A percentile compares a stretch with the other conserved stretches of the same genome.
These are phyloP conservation scores for Clarireedia hainanense DNA, from an alignment of 2,329 filamentous ascomycete genomes.

Conservation along the genomic window DNA sequence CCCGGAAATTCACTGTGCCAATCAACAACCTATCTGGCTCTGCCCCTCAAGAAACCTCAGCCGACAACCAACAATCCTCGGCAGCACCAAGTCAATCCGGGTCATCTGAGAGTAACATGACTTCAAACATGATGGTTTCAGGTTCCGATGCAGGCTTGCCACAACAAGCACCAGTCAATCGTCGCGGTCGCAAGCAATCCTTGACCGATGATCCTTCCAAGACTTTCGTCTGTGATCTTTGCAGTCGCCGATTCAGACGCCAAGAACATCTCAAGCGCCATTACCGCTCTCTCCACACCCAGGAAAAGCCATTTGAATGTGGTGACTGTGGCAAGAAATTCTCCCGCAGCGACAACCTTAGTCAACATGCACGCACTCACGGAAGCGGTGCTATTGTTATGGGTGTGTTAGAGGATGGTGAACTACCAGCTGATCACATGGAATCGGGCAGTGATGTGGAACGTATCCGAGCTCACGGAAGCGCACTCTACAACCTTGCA, in stretches of 20 bases:
- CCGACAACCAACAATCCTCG: constrained; percentile 21
- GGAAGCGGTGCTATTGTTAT: constrained; percentile 85
- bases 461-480: constrained; percentile 63
- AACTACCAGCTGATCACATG: constrained; percentile 40
- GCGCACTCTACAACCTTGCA: constrained; percentile 74
- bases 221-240: constrained; percentile 94
- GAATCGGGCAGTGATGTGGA: constrained; percentile 39
- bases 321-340: constrained; percentile 98
- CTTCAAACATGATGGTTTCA: constrained; percentile 33
- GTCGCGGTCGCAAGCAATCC: constrained; percentile 96
- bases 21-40: constrained; percentile 27
- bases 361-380: constrained; percentile 91
- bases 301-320: constrained; percentile 98
- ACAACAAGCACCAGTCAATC: constrained; percentile 60
- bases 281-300: constrained; percentile 95
- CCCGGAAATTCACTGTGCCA: constrained; percentile 29
- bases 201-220: constrained; percentile 96
- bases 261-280: constrained; percentile 99
- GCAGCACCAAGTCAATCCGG: constrained; percentile 36
- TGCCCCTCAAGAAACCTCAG: constrained; percentile 23
- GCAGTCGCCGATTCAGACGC: constrained; percentile 92
- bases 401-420: constrained; percentile 71
- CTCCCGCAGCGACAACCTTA: constrained; percentile 93
- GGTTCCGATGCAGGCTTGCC: constrained; percentile 30
- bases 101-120: constrained; percentile 34